Base-by-base conservation (phyloP, 2,329 filamentous ascomycete genomes). In the Aspergillus pseudoglaucus region DNA sequence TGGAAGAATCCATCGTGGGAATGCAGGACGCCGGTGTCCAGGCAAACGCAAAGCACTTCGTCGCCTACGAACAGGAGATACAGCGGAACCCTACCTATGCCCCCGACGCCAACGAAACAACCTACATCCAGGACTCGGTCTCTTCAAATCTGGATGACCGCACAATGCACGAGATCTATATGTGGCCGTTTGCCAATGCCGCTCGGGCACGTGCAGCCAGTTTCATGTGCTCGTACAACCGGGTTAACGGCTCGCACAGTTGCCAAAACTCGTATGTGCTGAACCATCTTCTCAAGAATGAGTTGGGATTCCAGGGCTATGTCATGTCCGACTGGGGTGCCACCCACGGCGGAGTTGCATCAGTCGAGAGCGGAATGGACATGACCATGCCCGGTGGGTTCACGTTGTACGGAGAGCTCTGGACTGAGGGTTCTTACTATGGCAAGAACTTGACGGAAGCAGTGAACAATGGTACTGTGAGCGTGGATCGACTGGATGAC, bases 151-250 rank as follows among this genome's bases (percentile, higher is more conserved):
- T 88, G 15, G 84, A 87, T 50, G 87, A 90, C 64, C 80, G 85
- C 52, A 84, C 85, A 1, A 71, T 89, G 61, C 86, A 89, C 58
- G 87, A 90, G 64, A 67, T 88, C 4, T 90, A 89, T 61, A 71
- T 84, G 25, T 90, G 87, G 87, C 86, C 87, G 0, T 90, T 90
- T 59, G 84, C 79, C 22, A 85, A 90, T 59, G 83, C 83, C 1
- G 79, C 88, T 46, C 75, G 75, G 47, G 84, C 84, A 7, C 84
- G 84, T 9, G 83, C 85, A 3, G 62, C 69, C 10, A 68, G 67
- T 6, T 57, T 75, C 15, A 77, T 77, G 74, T 76, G 75, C 59
- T 64, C 52, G 6, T 73, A 72, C 55, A 68, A 74, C 30, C 61
- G 66, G 45, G 44, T 80, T 50, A 77, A 79, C 47, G 64, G 70